Base-by-base conservation (phyloP, 2,329 filamentous ascomycete species). In the Penicillium sclerotiorum region DNA sequence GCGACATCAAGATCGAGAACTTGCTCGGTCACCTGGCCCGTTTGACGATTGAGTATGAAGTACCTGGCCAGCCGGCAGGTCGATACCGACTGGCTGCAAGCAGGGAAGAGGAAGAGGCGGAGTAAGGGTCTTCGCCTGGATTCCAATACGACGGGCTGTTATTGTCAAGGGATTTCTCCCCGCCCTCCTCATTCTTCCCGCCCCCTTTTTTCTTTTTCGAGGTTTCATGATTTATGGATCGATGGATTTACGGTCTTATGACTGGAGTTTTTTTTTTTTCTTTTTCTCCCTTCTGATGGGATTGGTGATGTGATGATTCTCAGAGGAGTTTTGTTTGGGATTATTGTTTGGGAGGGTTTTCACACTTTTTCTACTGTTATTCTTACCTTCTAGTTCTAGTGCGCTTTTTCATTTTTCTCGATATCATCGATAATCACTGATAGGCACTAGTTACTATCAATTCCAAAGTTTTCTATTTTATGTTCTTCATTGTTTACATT, bases 1-100 rank as follows among this genome's bases (percentile, higher is more conserved):
- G 75, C 17, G 77, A 79, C 52, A 72, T 77, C 41, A 73, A 76
- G 55, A 76, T 79, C 59, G 77, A 79, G 68, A 79, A 75, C 57
- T 65, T 79, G 47, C 68, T 80, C 30, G 74, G 69, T 13, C 76
- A 79, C 53, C 68, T 80, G 36, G 66, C 75, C 50, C 75, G 77
- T 45, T 63, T 80, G 28, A 75, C 74, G 13, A 55, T 79, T 42
- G 77, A 79, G 60, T 77, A 79, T 54, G 76, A 80, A 60, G 66
- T 70, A 46, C 73, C 75, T 38, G 74, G 74, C 8, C 68, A 73
- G 58, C 68, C 72, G 13, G 71, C 71, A 45, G 71, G 73, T 18
- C 68, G 72, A 22, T 76, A 69, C 65, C 69, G 66, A 46, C 59
- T 77, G 50, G 65, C 72, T 17, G 58, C 69, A 18, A 73, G 64